These are phyloP conservation scores for Claviceps sp. DNA, from an alignment of 2,329 filamentous ascomycete species.

Conservation along the genomic window DNA sequence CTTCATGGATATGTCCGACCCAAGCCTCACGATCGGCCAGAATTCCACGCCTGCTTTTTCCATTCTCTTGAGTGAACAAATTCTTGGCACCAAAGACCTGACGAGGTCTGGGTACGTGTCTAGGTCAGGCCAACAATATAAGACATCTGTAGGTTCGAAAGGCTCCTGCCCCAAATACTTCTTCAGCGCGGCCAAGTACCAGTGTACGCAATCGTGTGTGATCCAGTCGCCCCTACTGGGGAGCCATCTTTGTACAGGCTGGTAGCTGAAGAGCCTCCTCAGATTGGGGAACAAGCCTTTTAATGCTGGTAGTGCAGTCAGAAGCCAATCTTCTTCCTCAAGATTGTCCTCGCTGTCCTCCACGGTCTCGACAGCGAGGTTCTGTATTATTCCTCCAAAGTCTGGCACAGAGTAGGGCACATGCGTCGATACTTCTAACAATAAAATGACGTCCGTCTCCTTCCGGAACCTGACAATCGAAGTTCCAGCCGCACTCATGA, in stretches of 20 bases:
- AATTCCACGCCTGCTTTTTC: slow-evolving; percentile 9
- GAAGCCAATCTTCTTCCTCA: not conserved
- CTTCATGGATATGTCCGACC: slow-evolving; percentile 8
- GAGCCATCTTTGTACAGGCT: rapidly evolving
- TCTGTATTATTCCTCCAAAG: slow-evolving; percentile 17
- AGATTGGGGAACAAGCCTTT: slow-evolving; percentile 12
- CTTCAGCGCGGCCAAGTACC: slow-evolving; percentile 12
- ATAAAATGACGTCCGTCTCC: slow-evolving; percentile 17
- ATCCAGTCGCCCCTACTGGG: slow-evolving; percentile 17
- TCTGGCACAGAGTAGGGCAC: slow-evolving; percentile 10
- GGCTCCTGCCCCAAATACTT: slow-evolving; percentile 11
- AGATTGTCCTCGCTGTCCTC: not conserved
- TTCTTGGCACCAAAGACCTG: slow-evolving; percentile 9
- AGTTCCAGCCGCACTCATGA: slow-evolving; percentile 13
- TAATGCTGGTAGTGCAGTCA: not conserved
- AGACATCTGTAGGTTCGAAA: slow-evolving; percentile 13
- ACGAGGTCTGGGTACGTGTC: slow-evolving; percentile 18
- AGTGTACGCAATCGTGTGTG: slow-evolving; percentile 15
- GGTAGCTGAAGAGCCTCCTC: slow-evolving; percentile 14
- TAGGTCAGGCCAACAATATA: slow-evolving; percentile 22
- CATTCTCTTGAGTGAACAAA: not conserved
- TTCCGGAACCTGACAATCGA: slow-evolving; percentile 18
- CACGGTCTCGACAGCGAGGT: slow-evolving; percentile 14
- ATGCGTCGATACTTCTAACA: slow-evolving; percentile 8
- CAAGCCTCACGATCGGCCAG: slow-evolving; percentile 20